Conservation (phyloP, 148 eudicot genomes). For the Polygonum maritimum region DNA sequence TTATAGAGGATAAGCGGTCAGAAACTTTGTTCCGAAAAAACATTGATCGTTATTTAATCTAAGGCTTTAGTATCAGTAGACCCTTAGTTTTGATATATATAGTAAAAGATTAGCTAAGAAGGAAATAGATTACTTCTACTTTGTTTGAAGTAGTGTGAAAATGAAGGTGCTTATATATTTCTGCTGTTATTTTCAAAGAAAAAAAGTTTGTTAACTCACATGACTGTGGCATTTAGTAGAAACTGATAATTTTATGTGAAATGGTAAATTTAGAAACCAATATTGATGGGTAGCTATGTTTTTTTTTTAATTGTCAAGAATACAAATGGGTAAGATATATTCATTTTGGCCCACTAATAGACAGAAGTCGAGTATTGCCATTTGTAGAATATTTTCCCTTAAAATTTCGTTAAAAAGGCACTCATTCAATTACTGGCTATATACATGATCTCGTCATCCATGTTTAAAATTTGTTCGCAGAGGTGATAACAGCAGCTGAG, state of each 20-base stretch:
- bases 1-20: not conserved
- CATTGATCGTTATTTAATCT: not conserved
- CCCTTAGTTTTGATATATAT: not conserved
- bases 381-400: not conserved
- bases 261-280: not conserved
- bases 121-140: not conserved
- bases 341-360: not conserved
- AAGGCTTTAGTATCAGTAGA: not conserved
- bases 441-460: not conserved
- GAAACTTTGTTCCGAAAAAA: not conserved
- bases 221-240: not conserved
- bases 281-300: not conserved
- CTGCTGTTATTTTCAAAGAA: too few relatives aligned
- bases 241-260: not conserved
- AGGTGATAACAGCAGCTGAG: constrained; percentile 85
- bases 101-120: not conserved
- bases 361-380: not conserved
- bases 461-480: constrained; percentile 30
- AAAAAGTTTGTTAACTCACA: too few relatives aligned
- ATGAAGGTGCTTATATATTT: too few relatives aligned
- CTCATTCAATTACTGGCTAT: not conserved
- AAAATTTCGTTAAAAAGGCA: not conserved
- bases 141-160: not conserved
- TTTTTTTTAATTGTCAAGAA: not conserved
- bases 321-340: not conserved